A percentile compares a stretch with the other conserved stretches of the same genome.
Evolutionary conservation across 2,329 filamentous ascomycete genomes (phyloP).

Genomic region (Pestalotiopsis sp.): DNA sequence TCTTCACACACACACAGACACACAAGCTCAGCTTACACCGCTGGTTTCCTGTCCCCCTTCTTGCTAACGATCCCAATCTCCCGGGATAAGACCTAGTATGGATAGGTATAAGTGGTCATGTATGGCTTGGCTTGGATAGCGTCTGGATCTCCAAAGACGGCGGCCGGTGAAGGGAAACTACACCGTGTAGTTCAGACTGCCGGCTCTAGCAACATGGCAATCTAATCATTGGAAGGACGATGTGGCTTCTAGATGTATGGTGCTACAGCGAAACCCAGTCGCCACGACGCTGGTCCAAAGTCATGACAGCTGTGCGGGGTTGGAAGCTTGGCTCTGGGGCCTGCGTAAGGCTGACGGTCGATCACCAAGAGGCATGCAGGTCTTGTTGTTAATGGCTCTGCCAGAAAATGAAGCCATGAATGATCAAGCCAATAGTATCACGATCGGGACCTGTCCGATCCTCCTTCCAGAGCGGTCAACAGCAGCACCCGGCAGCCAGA

Average conservation of each 20-base stretch:
- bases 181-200: no score
- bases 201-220: no score
- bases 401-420: not conserved
- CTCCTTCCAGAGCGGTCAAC: no score
- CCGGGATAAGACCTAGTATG: not conserved
- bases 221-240: no score
- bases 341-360: not conserved
- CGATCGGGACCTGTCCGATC: no score
- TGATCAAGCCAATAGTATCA: no score
- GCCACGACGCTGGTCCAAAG: not conserved
- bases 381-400: not conserved
- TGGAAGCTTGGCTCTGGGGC: not conserved
- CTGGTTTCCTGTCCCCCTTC: not conserved
- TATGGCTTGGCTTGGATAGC: no score
- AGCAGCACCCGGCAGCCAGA: no score
- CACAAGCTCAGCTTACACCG: not conserved
- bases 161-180: no score
- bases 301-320: not conserved
- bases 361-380: not conserved
- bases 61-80: not conserved
- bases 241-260: no score
- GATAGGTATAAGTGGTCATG: not conserved
- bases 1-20: not conserved
- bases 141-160: no score
- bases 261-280: no score